Percentiles rank a stretch among this genome's conserved stretches.
Conservation (phyloP, 441 rosid genomes). For the Croton setiger region DNA sequence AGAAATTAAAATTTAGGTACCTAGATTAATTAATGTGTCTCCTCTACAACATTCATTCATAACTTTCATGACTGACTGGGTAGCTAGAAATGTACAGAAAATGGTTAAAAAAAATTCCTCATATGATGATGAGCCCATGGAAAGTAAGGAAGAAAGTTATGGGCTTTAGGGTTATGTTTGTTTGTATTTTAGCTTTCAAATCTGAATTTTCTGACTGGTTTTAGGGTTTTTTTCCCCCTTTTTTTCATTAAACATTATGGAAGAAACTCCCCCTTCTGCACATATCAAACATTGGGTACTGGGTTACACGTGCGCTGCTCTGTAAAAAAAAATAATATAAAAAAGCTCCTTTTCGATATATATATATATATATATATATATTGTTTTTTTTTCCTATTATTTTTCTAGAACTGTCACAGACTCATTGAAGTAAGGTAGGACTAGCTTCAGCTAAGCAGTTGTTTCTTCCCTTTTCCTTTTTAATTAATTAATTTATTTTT, state of each 20-base stretch:
- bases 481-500: background rate
- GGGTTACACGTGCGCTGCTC: conserved; percentile 51
- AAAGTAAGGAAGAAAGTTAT: conserved; percentile 27
- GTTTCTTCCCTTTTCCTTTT: background rate
- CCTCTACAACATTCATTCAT: background rate
- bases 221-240: conserved; percentile 2
- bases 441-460: conserved; percentile 20
- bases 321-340: conserved; percentile 12
- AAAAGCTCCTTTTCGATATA: conserved; percentile 40
- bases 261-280: conserved; percentile 12
- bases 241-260: conserved; percentile 25
- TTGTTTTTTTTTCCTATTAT: too few species aligned
- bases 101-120: background rate
- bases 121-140: conserved; percentile 20
- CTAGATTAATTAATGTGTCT: background rate
- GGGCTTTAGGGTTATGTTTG: conserved; percentile 35
- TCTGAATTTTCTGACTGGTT: conserved; percentile 17
- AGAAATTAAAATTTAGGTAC: background rate
- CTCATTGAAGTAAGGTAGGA: conserved; percentile 2
- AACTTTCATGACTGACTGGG: too few species aligned
- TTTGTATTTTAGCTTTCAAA: background rate
- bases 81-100: too few species aligned
- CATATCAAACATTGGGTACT: conserved; percentile 34
- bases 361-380: too few species aligned
- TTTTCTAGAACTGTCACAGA: conserved; percentile 20